Evolutionary conservation across 2,329 filamentous ascomycete species (phyloP).

Genomic region (Colletotrichum godetiae): DNA sequence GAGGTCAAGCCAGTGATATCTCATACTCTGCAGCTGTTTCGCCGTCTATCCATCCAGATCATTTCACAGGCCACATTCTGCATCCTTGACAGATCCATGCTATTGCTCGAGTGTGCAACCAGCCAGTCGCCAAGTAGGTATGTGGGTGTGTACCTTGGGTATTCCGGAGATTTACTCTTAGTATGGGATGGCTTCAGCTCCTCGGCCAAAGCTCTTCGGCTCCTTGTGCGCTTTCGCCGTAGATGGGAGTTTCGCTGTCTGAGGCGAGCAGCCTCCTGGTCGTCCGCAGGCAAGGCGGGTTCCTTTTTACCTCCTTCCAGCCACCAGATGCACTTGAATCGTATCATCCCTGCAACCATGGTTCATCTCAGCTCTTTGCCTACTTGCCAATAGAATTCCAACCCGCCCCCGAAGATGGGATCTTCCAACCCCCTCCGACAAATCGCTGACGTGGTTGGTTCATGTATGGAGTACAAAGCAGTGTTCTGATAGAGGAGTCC

Average conservation of each 20-base stretch:
- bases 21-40: neutral
- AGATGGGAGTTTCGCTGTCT: neutral
- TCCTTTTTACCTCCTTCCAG: neutral
- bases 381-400: slow-evolving; percentile 20
- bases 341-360: slow-evolving; percentile 3
- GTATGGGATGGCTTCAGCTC: neutral
- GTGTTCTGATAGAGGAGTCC: too few species aligned
- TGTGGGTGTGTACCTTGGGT: too few species aligned
- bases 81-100: slow-evolving; percentile 2
- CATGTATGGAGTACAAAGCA: neutral
- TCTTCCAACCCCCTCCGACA: neutral
- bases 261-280: neutral
- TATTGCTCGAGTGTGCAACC: neutral
- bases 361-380: slow-evolving; percentile 29
- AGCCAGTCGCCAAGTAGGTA: neutral
- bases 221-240: neutral
- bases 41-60: neutral
- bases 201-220: neutral
- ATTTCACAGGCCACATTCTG: neutral
- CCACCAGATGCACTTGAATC: neutral
- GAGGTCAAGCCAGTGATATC: neutral
- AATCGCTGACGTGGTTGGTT: slow-evolving; percentile 9
- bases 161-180: neutral
- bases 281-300: neutral
- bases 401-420: neutral